A percentile compares a stretch with the other conserved stretches of the same genome.
Conservation (phyloP, 768 basidiomycete species). For the Postia placenta region DNA sequence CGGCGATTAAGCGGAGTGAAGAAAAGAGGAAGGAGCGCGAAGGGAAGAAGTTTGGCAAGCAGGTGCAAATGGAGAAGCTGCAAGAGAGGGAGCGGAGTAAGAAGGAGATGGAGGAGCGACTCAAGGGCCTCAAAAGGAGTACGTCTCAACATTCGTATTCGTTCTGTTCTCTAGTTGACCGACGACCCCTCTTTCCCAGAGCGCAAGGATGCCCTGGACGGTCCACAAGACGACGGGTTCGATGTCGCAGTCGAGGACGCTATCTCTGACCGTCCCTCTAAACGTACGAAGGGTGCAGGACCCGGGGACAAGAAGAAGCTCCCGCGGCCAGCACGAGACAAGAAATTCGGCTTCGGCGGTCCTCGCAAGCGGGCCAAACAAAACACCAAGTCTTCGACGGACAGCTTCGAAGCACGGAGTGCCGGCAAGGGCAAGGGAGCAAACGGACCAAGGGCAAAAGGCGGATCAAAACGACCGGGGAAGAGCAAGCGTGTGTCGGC, state of each 20-base stretch:
- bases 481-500: conserved; percentile 50
- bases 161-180: not conserved
- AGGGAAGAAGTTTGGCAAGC: conserved; percentile 97
- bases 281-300: conserved; percentile 36
- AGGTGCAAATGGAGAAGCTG: conserved; percentile 91
- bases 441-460: conserved; percentile 23
- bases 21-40: conserved; percentile 88
- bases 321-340: conserved; percentile 58
- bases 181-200: conserved; percentile 38
- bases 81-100: conserved; percentile 85
- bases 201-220: conserved; percentile 77
- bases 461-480: conserved; percentile 47
- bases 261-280: conserved; percentile 66
- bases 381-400: conserved; percentile 78
- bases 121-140: conserved; percentile 91
- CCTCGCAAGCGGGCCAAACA: conserved; percentile 66
- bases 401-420: conserved; percentile 49
- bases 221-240: conserved; percentile 62
- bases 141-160: too few species aligned
- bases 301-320: conserved; percentile 31
- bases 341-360: conserved; percentile 81
- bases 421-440: conserved; percentile 21
- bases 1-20: conserved; percentile 86
- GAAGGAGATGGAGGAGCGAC: conserved; percentile 85
- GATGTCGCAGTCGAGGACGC: conserved; percentile 91